Conservation (phyloP, 2,329 filamentous ascomycete species). For the Moelleriella libera region DNA sequence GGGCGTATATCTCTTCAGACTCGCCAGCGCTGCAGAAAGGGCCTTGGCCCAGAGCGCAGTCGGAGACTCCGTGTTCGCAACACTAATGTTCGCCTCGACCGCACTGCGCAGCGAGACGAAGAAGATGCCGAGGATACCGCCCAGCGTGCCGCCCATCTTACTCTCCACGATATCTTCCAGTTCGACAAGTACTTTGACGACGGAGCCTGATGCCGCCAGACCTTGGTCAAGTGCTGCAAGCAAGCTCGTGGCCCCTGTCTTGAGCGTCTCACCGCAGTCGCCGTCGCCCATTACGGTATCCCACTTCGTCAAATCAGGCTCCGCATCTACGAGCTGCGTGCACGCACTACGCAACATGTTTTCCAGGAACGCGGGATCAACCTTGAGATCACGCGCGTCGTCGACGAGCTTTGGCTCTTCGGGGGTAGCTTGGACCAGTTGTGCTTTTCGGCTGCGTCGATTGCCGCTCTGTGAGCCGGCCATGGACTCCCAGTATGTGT, state of each 20-base stretch:
- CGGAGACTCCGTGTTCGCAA: constrained; percentile 15
- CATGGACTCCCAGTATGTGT: constrained; percentile 39
- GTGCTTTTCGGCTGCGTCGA: constrained; percentile 22
- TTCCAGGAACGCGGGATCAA: constrained; percentile 38
- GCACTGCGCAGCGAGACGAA: constrained; percentile 31
- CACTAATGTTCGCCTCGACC: constrained; percentile 21
- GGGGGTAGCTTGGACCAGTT: constrained; percentile 24
- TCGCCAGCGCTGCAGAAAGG: constrained; percentile 26
- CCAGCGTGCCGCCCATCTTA: constrained; percentile 38
- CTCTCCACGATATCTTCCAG: constrained; percentile 41
- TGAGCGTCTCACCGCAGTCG: constrained; percentile 50
- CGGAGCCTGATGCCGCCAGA: constrained; percentile 26
- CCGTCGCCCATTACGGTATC: constrained; percentile 52
- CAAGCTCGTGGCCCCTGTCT: constrained; percentile 33
- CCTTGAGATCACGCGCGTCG: constrained; percentile 25
- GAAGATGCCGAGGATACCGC: constrained; percentile 39
- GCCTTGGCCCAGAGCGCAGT: constrained; percentile 28
- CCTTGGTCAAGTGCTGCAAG: constrained; percentile 30
- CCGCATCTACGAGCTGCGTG: constrained; percentile 37
- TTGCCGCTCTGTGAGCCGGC: constrained; percentile 25
- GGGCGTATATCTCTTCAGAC: constrained; percentile 36
- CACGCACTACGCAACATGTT: constrained; percentile 40
- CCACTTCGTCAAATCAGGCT: constrained; percentile 49
- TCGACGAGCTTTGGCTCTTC: constrained; percentile 21
- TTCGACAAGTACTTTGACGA: constrained; percentile 30